These are phyloP conservation scores for Aspergillus neoniger DNA, from an alignment of 2,329 filamentous ascomycete species.

Conservation along the genomic window DNA sequence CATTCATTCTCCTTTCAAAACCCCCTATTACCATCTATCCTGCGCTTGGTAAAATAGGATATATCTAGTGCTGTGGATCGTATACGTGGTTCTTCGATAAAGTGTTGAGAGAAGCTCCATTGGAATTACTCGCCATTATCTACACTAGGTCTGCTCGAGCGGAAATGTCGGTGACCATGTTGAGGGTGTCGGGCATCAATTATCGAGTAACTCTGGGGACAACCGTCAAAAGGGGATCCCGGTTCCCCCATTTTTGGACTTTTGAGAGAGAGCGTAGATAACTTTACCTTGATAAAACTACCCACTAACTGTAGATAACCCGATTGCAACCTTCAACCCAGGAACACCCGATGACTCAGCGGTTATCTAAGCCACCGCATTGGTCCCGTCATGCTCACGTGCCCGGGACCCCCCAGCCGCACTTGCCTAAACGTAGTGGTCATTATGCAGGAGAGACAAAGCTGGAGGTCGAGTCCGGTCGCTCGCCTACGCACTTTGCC, in stretches of 20 bases:
- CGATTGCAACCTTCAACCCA: background rate
- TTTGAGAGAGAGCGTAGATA: too few relatives aligned
- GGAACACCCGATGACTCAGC: background rate
- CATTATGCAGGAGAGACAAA: background rate
- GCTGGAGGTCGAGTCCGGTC: background rate
- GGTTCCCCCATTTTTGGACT: too few relatives aligned
- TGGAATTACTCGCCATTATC: background rate
- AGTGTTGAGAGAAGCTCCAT: background rate
- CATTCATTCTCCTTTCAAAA: too few relatives aligned
- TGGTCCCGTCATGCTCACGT: constrained; percentile 1
- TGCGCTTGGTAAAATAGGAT: background rate
- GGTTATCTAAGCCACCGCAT: background rate
- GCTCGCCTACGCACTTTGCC: background rate
- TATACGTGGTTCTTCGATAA: background rate
- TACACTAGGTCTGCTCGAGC: background rate
- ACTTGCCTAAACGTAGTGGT: background rate
- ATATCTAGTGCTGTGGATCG: background rate
- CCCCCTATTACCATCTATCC: background rate
- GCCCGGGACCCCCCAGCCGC: background rate
- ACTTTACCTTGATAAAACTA: too few relatives aligned
- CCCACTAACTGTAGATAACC: background rate
- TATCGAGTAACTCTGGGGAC: background rate
- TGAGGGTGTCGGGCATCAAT: background rate
- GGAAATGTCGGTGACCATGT: background rate
- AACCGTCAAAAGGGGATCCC: too few relatives aligned